phyloP scores from a whole-genome alignment of 1,284 basidiomycete species.

The Hypsizygus ulmarius region DNA sequence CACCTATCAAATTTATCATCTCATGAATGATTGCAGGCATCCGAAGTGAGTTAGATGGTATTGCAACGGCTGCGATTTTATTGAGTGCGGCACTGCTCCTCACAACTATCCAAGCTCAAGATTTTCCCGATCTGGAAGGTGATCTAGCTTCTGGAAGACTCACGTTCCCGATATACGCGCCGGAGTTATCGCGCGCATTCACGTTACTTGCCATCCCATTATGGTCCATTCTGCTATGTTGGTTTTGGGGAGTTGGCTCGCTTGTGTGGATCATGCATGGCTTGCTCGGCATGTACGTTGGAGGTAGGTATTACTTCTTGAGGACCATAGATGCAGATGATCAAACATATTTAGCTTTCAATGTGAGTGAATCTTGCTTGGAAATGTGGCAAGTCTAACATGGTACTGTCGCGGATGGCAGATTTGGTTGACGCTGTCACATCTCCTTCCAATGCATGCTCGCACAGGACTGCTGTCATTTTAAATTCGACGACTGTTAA shows the following conservation, averaged over 20 bases:
- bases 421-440: slow-evolving; percentile 3
- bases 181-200: slow-evolving; percentile 22
- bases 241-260: slow-evolving; percentile 19
- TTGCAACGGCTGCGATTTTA: slow-evolving; percentile 22
- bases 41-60: slow-evolving; percentile 5
- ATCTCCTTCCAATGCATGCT: background rate
- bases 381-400: too few species aligned
- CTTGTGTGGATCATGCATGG: background rate
- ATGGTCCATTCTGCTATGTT: slow-evolving; percentile 20
- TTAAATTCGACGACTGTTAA: too few species aligned
- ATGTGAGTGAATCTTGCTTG: background rate
- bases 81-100: slow-evolving; percentile 29
- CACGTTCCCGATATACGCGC: slow-evolving; percentile 36
- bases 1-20: background rate
- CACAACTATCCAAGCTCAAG: slow-evolving; percentile 39
- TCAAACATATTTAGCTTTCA: slow-evolving; percentile 6
- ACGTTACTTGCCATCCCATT: slow-evolving; percentile 14
- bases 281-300: slow-evolving; percentile 4
- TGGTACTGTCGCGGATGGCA: background rate
- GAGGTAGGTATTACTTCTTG: background rate
- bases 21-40: slow-evolving; percentile 8
- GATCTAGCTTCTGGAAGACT: slow-evolving; percentile 29
- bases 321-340: background rate
- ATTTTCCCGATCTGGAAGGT: slow-evolving; percentile 37
- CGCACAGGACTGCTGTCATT: background rate